Percentiles rank a stretch among this genome's conserved stretches.
Conservation (phyloP, 192 early-diverging fungal genomes). For the Coemansia sp. region DNA sequence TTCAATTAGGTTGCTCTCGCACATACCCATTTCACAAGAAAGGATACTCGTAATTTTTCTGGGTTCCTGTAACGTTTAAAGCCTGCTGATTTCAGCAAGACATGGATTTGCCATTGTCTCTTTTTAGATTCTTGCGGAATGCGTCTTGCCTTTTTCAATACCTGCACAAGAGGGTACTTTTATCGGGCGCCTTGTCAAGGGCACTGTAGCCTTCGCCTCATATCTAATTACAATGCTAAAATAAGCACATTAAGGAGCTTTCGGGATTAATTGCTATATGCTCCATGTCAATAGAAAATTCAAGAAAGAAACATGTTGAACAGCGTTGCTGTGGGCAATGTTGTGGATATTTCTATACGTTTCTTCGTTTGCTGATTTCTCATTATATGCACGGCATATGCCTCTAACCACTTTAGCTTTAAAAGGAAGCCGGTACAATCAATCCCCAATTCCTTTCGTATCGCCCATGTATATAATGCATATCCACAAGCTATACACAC, state of each 20-base stretch:
- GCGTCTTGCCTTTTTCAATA: neutral
- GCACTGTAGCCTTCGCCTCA: neutral
- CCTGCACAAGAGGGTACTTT: neutral
- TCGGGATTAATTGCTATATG: neutral
- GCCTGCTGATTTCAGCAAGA: neutral
- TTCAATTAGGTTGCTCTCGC: neutral
- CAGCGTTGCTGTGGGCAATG: neutral
- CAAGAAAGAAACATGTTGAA: neutral
- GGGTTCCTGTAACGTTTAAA: neutral
- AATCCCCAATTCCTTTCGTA: neutral
- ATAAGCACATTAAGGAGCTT: neutral
- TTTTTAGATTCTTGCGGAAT: neutral
- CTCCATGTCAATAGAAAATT: neutral
- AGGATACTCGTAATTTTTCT: neutral
- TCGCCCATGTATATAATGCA: neutral
- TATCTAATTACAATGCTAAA: neutral
- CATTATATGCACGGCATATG: neutral
- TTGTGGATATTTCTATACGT: neutral
- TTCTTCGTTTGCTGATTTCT: neutral
- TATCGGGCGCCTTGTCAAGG: neutral
- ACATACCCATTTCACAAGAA: neutral
- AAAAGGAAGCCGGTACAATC: neutral
- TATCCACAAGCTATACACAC: neutral
- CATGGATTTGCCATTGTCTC: neutral
- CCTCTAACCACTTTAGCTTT: neutral